These are phyloP conservation scores for Russula abietina DNA, from an alignment of 768 basidiomycete species.

Conservation along the genomic window DNA sequence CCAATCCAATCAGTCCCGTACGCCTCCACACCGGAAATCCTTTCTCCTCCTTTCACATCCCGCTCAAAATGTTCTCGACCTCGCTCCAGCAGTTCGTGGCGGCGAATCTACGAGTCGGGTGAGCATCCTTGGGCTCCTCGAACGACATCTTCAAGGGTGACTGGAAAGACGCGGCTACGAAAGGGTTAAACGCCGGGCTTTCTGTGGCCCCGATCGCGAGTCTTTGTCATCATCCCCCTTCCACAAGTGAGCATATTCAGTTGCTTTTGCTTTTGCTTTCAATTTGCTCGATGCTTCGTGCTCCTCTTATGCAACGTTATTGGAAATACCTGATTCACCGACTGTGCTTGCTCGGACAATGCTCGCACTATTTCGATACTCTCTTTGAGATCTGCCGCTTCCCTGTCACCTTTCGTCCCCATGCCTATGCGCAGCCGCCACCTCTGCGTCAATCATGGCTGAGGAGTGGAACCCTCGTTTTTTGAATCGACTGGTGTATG, in stretches of 20 bases:
- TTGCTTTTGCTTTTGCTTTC: too few species aligned
- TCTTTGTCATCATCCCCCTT: not conserved
- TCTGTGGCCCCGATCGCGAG: slow-evolving; percentile 4
- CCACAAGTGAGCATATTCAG: too few species aligned
- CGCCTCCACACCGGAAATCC: not conserved
- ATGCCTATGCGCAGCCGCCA: too few species aligned
- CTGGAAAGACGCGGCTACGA: not conserved
- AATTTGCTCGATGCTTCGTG: too few species aligned
- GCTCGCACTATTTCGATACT: not conserved
- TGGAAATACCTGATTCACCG: not conserved
- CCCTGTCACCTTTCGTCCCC: not conserved
- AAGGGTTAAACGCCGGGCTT: not conserved
- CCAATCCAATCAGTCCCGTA: not conserved
- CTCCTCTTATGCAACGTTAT: too few species aligned
- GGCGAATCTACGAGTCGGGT: not conserved
- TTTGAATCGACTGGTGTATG: too few species aligned
- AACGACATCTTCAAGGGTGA: not conserved
- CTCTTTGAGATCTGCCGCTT: not conserved
- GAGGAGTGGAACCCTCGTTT: too few species aligned
- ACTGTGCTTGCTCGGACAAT: not conserved
- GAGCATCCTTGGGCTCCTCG: not conserved
- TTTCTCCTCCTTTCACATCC: not conserved
- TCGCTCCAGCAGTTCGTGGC: not conserved
- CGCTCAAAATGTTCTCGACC: not conserved
- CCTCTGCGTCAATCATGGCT: too few species aligned